These are phyloP conservation scores for Mycena polygramma DNA, from an alignment of 768 basidiomycete species.

Conservation along the genomic window DNA sequence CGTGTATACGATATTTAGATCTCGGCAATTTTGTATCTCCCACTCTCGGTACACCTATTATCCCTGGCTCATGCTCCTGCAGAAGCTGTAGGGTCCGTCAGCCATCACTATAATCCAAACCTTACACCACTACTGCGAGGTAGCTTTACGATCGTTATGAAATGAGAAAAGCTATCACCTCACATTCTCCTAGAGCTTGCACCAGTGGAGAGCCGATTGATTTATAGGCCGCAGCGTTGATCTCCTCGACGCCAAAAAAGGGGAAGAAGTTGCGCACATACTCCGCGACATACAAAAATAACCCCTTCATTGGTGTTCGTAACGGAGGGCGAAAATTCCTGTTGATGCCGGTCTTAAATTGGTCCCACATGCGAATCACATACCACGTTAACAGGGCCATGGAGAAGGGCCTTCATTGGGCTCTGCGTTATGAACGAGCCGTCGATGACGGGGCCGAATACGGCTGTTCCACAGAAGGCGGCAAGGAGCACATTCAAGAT, in stretches of 20 bases:
- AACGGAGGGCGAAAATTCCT: conserved; percentile 39
- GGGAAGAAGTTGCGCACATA: conserved; percentile 43
- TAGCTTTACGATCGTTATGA: too few species aligned
- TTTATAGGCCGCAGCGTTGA: conserved; percentile 33
- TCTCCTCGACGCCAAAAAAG: conserved; percentile 5
- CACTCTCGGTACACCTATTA: too few species aligned
- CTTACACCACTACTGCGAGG: conserved; percentile 36
- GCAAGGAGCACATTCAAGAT: conserved; percentile 20
- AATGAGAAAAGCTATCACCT: neutral
- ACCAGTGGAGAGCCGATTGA: conserved; percentile 33
- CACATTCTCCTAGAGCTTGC: conserved; percentile 45
- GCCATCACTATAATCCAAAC: too few species aligned
- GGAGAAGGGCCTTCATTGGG: conserved; percentile 44
- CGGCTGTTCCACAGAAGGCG: conserved; percentile 41
- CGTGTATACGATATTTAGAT: too few species aligned
- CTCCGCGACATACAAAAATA: conserved; percentile 39
- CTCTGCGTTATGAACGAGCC: conserved; percentile 48
- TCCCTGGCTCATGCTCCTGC: neutral
- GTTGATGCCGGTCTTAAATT: too few species aligned
- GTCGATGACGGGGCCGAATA: conserved; percentile 48
- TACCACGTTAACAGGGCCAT: neutral
- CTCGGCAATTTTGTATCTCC: too few species aligned
- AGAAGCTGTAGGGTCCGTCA: neutral
- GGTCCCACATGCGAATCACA: too few species aligned
- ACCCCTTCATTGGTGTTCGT: conserved; percentile 44